Evolutionary conservation across 2,329 filamentous ascomycete species (phyloP).

Genomic region (Pseudogymnoascus sp.): DNA sequence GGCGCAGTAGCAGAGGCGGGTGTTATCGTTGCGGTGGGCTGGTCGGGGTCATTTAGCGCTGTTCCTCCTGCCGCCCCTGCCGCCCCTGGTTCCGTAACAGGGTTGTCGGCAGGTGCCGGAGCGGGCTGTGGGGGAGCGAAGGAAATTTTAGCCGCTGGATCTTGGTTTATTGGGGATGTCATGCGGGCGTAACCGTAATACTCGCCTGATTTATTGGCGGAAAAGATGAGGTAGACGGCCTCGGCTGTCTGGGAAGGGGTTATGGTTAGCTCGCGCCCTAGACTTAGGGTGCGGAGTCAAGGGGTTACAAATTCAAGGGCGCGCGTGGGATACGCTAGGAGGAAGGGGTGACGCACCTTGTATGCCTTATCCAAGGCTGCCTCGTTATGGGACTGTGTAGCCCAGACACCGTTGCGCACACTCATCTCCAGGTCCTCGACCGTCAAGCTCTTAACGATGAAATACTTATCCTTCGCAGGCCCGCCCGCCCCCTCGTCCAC

Average conservation of each 20-base stretch:
- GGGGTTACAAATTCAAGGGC: background rate
- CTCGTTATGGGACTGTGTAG: constrained; percentile 91
- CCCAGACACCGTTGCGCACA: constrained; percentile 82
- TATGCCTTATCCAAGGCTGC: constrained; percentile 73
- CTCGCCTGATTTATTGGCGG: constrained; percentile 93
- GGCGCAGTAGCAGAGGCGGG: constrained; percentile 70
- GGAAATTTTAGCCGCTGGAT: constrained; percentile 59
- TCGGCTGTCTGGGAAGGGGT: constrained; percentile 52
- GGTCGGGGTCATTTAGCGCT: constrained; percentile 49
- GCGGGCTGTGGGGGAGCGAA: constrained; percentile 43
- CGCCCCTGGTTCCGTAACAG: background rate
- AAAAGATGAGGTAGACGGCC: constrained; percentile 87
- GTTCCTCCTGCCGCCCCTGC: constrained; percentile 39
- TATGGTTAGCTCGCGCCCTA: constrained; percentile 1
- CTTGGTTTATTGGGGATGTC: constrained; percentile 73
- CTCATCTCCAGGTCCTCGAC: constrained; percentile 84
- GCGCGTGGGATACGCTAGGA: background rate
- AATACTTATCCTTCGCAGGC: constrained; percentile 62
- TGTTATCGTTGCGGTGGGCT: constrained; percentile 72
- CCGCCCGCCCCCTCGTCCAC: constrained; percentile 14
- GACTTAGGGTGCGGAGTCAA: background rate
- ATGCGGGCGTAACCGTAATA: constrained; percentile 95
- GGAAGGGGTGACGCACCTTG: constrained; percentile 44
- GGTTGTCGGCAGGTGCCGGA: background rate
- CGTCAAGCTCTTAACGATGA: constrained; percentile 88